Conservation (phyloP, 495 filamentous ascomycete species). For the Bathelium albidoporum region DNA sequence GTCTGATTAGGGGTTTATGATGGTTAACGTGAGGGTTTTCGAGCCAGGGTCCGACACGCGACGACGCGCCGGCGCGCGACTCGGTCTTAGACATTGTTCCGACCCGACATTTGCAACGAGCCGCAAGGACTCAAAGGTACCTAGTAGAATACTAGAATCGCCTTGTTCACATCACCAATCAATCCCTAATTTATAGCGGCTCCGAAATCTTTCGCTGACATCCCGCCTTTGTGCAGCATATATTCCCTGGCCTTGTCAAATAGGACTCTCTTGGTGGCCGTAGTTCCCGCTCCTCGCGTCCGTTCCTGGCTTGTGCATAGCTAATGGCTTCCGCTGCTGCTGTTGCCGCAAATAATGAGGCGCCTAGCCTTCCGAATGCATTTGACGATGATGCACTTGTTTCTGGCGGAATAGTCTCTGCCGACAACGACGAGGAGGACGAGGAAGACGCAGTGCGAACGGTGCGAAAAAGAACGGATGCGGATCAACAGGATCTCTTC, state of each 20-base stretch:
- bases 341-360: constrained; percentile 17
- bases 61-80: background rate
- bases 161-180: too few relatives aligned
- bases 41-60: background rate
- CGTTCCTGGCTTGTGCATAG: background rate
- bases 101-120: background rate
- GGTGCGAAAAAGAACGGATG: constrained; percentile 14
- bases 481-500: background rate
- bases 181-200: too few relatives aligned
- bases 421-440: constrained; percentile 16
- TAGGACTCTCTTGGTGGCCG: too few relatives aligned
- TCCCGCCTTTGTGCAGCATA: too few relatives aligned
- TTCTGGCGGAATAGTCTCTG: constrained; percentile 14
- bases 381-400: constrained; percentile 22
- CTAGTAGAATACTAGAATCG: too few relatives aligned
- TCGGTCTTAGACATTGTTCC: background rate
- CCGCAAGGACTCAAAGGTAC: too few relatives aligned
- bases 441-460: constrained; percentile 16
- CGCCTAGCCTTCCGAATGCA: constrained; percentile 17
- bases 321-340: constrained; percentile 26
- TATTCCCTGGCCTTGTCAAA: too few relatives aligned
- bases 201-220: too few relatives aligned
- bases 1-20: background rate
- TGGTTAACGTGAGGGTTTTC: background rate
- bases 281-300: background rate